phyloP scores from a whole-genome alignment of 768 basidiomycete species.

The Russula emetica region DNA sequence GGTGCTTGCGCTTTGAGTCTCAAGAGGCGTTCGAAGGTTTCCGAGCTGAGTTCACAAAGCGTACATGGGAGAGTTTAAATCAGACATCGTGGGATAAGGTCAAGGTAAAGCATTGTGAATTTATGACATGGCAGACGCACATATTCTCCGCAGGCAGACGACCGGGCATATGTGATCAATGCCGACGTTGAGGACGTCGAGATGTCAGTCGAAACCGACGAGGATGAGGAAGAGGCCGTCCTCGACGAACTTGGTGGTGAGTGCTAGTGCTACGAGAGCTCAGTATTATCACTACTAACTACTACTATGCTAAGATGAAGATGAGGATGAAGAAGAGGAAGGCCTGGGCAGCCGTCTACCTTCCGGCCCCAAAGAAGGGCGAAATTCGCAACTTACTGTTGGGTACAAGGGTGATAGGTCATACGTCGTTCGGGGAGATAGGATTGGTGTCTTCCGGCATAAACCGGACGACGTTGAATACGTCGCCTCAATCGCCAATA shows the following conservation, averaged over 20 bases:
- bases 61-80: constrained; percentile 79
- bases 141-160: constrained; percentile 56
- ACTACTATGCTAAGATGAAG: constrained; percentile 12
- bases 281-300: neutral
- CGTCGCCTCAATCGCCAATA: constrained; percentile 78
- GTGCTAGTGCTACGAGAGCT: constrained; percentile 27
- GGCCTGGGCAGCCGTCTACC: constrained; percentile 8
- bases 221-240: constrained; percentile 73
- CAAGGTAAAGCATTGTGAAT: constrained; percentile 49
- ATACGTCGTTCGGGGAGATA: constrained; percentile 87
- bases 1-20: constrained; percentile 71
- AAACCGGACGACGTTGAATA: constrained; percentile 73
- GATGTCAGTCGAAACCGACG: constrained; percentile 73
- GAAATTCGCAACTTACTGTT: constrained; percentile 86
- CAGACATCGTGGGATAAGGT: constrained; percentile 70
- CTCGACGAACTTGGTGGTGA: constrained; percentile 63
- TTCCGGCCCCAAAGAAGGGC: constrained; percentile 47
- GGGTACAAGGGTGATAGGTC: constrained; percentile 95
- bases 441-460: constrained; percentile 87
- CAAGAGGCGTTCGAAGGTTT: constrained; percentile 56
- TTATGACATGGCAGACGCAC: neutral
- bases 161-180: constrained; percentile 77
- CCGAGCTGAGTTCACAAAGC: constrained; percentile 58
- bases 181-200: constrained; percentile 79
- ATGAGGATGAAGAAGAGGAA: constrained; percentile 24